phyloP scores from a whole-genome alignment of 305 asterid genomes.

The Rubia peregrina region DNA sequence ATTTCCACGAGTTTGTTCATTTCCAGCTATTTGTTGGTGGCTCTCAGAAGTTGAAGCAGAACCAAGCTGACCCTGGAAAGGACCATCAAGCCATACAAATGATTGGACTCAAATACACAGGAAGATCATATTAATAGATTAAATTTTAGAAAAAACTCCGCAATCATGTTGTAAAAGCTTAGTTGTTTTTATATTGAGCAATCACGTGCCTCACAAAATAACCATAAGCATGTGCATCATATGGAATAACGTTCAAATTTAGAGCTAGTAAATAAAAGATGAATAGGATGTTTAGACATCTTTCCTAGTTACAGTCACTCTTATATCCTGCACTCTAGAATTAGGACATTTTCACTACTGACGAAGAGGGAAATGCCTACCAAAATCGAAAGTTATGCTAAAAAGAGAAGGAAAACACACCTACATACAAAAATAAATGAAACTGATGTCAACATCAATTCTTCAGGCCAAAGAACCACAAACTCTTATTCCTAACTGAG shows the following conservation, averaged over 20 bases:
- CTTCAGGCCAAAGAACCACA: not conserved
- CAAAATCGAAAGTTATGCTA: not conserved
- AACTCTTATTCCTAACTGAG: not conserved
- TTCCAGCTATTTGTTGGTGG: slow-evolving; percentile 58
- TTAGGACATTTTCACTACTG: not conserved
- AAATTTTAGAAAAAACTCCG: not conserved
- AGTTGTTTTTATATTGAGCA: not conserved
- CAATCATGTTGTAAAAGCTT: not conserved
- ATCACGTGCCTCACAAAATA: not conserved
- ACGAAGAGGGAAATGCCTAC: not conserved
- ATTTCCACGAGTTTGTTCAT: slow-evolving; percentile 42
- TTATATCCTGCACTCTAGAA: not conserved
- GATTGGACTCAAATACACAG: not conserved
- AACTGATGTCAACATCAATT: not conserved
- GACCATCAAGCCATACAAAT: slow-evolving; percentile 7
- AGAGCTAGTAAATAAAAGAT: not conserved
- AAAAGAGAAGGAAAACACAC: not conserved
- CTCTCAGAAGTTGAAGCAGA: slow-evolving; percentile 68
- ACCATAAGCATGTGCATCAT: not conserved
- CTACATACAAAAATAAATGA: not conserved
- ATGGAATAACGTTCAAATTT: not conserved
- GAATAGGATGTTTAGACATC: not conserved
- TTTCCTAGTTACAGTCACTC: not conserved
- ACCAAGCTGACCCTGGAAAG: slow-evolving; percentile 69
- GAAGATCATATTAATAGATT: not conserved